Base-by-base conservation (phyloP, 495 filamentous ascomycete genomes). In the Penicillium steckii region DNA sequence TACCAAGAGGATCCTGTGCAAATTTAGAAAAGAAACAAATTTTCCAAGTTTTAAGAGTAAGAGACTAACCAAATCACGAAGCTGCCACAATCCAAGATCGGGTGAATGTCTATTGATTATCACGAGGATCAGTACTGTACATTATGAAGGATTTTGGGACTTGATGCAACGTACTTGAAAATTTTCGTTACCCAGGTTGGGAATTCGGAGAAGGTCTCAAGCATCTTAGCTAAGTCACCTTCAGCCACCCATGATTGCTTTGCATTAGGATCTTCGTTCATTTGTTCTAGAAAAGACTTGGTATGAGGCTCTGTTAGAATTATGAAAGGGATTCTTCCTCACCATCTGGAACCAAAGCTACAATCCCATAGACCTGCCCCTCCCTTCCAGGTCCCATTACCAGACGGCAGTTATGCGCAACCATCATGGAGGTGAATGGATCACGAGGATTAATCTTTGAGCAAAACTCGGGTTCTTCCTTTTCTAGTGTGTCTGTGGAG, bases 171-270 rank as follows among this genome's bases (percentile, higher is more conserved):
- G 1, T 47, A 56, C 38, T 46, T 52, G 23, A 68, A 56, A 8
- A 72, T 60, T 5, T 40, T 59, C 15, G 58, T 61, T 0, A 72
- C 46, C 60, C 66, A 72, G 0, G 38, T 17, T 2, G 70, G 65
- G 30, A 69, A 75, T 26, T 73, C 68, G 0, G 60, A 49, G 42
- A 75, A 79, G 0, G 68, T 64, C 8, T 66, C 44, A 15, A 73
- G 23, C 57, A 77, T 70, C 44, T 71, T 71, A 0, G 66, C 44
- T 9, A 60, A 46, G 19, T 67, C 48, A 8, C 70, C 74, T 7
- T 54, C 49, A 7, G 64, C 42, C 2, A 61, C 51, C 49, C 50
- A 60, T 2, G 56, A 62, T 24, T 62, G 50, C 25, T 54, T 60
- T 22, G 40, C 44, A 5, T 53, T 46, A 0, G 62, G 53, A 10